A percentile compares a stretch with the other conserved stretches of the same genome.
phyloP scores from a whole-genome alignment of 768 basidiomycete genomes.

The Floccularia luteovirens region DNA sequence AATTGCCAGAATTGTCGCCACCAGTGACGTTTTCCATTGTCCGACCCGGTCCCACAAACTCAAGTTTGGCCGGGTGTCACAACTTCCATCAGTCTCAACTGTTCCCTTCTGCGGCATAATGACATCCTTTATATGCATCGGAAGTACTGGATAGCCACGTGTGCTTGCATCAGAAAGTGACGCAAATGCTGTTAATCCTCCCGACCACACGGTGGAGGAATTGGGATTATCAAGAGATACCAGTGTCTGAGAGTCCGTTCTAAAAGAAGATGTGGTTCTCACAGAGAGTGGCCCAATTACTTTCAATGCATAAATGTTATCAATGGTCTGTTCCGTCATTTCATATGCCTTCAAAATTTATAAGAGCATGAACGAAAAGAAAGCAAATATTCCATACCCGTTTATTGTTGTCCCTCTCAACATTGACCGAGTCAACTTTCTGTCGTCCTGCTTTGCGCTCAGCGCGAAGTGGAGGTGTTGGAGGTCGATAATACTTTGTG shows the following conservation, averaged over 20 bases:
- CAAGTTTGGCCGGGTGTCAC: neutral
- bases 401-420: no score
- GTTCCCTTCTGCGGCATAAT: constrained; percentile 6
- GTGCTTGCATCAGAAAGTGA: constrained; percentile 10
- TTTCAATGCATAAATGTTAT: constrained; percentile 4
- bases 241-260: constrained; percentile 26
- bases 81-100: neutral
- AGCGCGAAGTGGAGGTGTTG: constrained; percentile 43
- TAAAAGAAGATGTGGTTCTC: constrained; percentile 22
- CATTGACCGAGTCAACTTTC: no score
- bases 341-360: no score
- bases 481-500: constrained; percentile 45
- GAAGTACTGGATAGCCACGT: constrained; percentile 16
- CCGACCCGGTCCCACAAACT: constrained; percentile 12
- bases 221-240: constrained; percentile 21
- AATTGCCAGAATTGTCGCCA: constrained; percentile 14
- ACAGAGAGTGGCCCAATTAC: constrained; percentile 11
- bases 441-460: constrained; percentile 24
- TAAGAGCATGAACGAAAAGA: no score
- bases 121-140: constrained; percentile 5
- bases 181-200: constrained; percentile 13
- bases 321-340: neutral
- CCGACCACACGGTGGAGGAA: constrained; percentile 21
- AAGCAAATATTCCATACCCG: no score
- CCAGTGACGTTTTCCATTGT: constrained; percentile 11